These are phyloP conservation scores for Starmerella etchellsii DNA, from an alignment of 805 yeast genomes.

Conservation along the genomic window DNA sequence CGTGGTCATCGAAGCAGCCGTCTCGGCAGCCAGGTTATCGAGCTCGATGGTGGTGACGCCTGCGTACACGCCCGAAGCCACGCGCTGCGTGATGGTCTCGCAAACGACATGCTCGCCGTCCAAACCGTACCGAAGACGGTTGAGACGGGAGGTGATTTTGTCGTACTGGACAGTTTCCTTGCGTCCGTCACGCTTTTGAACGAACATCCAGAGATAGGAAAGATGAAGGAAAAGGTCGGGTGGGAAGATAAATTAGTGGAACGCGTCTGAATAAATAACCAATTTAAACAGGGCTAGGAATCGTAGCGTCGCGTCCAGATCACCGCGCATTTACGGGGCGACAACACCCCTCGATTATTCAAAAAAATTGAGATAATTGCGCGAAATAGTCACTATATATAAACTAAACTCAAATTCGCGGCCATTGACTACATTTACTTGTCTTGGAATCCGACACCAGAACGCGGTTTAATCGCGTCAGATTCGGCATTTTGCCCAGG, in stretches of 20 bases:
- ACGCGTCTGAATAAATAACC: slow-evolving; percentile 16
- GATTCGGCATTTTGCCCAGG: too few species aligned
- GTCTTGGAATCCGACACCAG: too few species aligned
- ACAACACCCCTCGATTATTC: too few species aligned
- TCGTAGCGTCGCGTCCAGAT: too few species aligned
- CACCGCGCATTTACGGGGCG: background rate
- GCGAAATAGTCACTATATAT: too few species aligned
- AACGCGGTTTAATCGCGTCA: too few species aligned
- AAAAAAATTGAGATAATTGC: too few species aligned
- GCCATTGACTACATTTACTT: too few species aligned
- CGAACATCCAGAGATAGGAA: slow-evolving; percentile 50
- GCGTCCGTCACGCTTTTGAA: slow-evolving; percentile 84
- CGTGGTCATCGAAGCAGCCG: slow-evolving; percentile 95
- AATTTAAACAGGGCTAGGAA: slow-evolving; percentile 16
- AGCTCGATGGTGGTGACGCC: slow-evolving; percentile 91
- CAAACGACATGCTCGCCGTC: slow-evolving; percentile 89
- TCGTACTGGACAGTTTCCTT: slow-evolving; percentile 91
- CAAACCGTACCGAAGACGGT: slow-evolving; percentile 87
- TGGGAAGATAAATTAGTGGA: background rate
- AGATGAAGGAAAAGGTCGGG: background rate
- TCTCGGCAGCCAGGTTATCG: slow-evolving; percentile 81
- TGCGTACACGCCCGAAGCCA: slow-evolving; percentile 89
- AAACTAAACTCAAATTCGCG: too few species aligned
- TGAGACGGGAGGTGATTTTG: slow-evolving; percentile 89
- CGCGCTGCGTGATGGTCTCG: slow-evolving; percentile 88